Evolutionary conservation across 805 yeast species (phyloP).

Genomic region (Metschnikowia gelsemii): DNA sequence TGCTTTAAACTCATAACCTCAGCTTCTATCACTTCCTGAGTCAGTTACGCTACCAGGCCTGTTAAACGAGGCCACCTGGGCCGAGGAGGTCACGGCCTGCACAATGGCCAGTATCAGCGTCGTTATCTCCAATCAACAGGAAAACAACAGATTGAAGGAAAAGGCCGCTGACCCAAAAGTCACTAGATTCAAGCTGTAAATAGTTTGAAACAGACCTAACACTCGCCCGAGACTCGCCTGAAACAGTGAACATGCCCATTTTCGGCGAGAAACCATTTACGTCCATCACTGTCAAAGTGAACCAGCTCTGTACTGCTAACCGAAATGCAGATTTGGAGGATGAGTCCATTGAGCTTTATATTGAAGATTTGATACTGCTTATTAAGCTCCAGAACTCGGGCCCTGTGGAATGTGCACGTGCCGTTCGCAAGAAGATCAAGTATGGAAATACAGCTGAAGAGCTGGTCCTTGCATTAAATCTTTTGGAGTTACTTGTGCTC

Average conservation of each 20-base stretch:
- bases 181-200: background rate
- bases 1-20: no score
- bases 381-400: constrained; percentile 40
- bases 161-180: no score
- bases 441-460: constrained; percentile 64
- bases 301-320: constrained; percentile 48
- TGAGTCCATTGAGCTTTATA: constrained; percentile 41
- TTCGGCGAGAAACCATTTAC: constrained; percentile 60
- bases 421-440: constrained; percentile 83
- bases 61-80: no score
- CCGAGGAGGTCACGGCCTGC: no score
- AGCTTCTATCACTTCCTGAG: no score
- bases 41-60: no score
- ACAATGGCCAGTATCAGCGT: no score
- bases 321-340: constrained; percentile 38
- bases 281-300: constrained; percentile 63
- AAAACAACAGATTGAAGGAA: no score
- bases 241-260: constrained; percentile 26
- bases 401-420: constrained; percentile 80
- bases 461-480: constrained; percentile 61
- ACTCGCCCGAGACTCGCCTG: background rate
- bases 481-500: constrained; percentile 39
- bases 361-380: constrained; percentile 59
- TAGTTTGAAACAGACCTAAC: background rate
- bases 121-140: no score